Evolutionary conservation across 192 early-diverging fungal genomes (phyloP).

Genomic region (Coemansia sp.): DNA sequence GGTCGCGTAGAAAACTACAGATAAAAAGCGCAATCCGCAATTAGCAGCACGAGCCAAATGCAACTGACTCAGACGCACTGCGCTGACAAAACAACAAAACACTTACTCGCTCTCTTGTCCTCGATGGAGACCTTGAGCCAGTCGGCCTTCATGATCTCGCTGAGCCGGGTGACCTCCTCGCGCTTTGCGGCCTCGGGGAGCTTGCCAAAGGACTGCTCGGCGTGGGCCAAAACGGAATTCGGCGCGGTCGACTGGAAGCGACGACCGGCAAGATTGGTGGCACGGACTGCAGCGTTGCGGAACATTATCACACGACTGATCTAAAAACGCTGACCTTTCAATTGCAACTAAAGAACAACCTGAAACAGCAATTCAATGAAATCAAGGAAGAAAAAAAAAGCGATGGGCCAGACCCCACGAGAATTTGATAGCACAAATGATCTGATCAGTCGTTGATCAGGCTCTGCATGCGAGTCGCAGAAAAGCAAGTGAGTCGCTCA

Average conservation of each 20-base stretch:
- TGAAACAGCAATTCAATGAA: slow-evolving; percentile 5
- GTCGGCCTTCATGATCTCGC: slow-evolving; percentile 89
- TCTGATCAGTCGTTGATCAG: neutral
- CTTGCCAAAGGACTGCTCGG: slow-evolving; percentile 59
- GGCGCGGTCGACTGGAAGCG: slow-evolving; percentile 55
- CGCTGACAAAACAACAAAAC: neutral
- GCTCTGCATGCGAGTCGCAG: neutral
- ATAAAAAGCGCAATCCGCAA: neutral
- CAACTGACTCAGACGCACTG: neutral
- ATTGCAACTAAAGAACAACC: neutral
- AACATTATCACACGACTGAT: slow-evolving; percentile 51
- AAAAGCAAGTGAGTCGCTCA: neutral
- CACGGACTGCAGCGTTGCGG: slow-evolving; percentile 58
- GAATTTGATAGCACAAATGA: neutral
- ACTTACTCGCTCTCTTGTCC: slow-evolving; percentile 85
- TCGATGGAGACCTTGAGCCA: slow-evolving; percentile 92
- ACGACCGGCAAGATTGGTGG: slow-evolving; percentile 59
- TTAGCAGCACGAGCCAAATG: neutral
- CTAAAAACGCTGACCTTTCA: neutral
- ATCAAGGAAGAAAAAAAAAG: neutral
- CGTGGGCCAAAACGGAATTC: slow-evolving; percentile 39
- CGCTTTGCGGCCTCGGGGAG: slow-evolving; percentile 79
- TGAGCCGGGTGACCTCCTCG: slow-evolving; percentile 74
- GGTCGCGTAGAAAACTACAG: slow-evolving; percentile 85
- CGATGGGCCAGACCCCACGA: neutral